These are phyloP conservation scores for Piper longum DNA, from an alignment of 164 flowering plant genomes.

Conservation along the genomic window DNA sequence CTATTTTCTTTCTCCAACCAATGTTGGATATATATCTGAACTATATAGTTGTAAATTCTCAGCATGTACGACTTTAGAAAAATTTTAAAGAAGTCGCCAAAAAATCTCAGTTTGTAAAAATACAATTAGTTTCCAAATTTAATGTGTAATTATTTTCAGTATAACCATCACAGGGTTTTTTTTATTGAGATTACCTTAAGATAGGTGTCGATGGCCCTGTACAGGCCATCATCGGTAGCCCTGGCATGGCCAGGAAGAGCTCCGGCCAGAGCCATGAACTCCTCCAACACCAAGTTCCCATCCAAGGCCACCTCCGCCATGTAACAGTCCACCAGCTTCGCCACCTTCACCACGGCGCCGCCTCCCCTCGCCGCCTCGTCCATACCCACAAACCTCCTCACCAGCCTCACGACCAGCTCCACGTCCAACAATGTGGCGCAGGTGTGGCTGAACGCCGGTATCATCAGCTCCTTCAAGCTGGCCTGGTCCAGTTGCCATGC, in stretches of 20 bases:
- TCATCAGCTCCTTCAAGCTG: constrained; percentile 59
- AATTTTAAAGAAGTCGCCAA: too few relatives aligned
- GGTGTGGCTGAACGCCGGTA: constrained; percentile 67
- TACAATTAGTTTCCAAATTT: too few relatives aligned
- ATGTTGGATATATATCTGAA: too few relatives aligned
- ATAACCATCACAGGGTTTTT: too few relatives aligned
- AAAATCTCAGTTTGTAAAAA: too few relatives aligned
- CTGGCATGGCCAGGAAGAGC: constrained; percentile 72
- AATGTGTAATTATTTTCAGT: too few relatives aligned
- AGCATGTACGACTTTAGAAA: too few relatives aligned
- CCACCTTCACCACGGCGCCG: constrained; percentile 57
- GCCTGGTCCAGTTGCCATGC: constrained; percentile 78
- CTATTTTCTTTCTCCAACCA: too few relatives aligned
- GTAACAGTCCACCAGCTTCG: constrained; percentile 63
- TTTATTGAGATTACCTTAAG: constrained; percentile 43
- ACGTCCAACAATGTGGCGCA: constrained; percentile 58
- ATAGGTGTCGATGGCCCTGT: constrained; percentile 85
- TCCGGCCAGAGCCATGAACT: constrained; percentile 50
- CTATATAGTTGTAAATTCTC: too few relatives aligned
- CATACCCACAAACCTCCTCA: constrained; percentile 34
- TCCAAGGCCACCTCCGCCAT: constrained; percentile 77
- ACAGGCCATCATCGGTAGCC: constrained; percentile 52
- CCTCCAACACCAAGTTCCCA: constrained; percentile 28
- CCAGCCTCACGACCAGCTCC: constrained; percentile 47
- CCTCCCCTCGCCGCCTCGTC: constrained; percentile 39